These are phyloP conservation scores for Brassica incana DNA, from an alignment of 345 rosid genomes.

Conservation along the genomic window DNA sequence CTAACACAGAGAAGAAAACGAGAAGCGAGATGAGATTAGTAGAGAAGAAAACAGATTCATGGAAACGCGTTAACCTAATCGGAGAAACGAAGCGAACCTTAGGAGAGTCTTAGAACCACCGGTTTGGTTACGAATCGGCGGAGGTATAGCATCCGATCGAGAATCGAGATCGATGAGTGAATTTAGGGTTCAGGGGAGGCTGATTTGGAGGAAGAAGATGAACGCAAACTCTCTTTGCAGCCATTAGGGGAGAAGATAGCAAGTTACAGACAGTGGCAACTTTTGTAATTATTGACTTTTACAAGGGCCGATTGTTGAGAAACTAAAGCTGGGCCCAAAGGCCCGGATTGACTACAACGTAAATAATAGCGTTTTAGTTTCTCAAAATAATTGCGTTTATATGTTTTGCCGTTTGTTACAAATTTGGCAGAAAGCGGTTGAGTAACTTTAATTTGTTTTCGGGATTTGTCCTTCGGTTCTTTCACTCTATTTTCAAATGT, in stretches of 20 bases:
- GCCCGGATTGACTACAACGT: constrained; percentile 12
- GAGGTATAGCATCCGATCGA: background rate
- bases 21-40: background rate
- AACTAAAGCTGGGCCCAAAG: background rate
- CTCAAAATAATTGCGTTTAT: background rate
- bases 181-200: constrained; percentile 31
- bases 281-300: constrained; percentile 23
- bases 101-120: background rate
- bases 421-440: background rate
- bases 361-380: background rate
- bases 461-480: background rate
- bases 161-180: background rate
- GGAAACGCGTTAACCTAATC: too few relatives aligned
- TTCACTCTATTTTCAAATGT: background rate
- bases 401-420: background rate
- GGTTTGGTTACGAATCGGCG: constrained; percentile 30
- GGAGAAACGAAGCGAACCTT: constrained; percentile 28
- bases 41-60: too few relatives aligned
- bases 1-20: background rate
- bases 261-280: constrained; percentile 39
- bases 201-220: constrained; percentile 31
- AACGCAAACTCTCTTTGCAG: constrained; percentile 27
- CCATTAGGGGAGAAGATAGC: constrained; percentile 19
- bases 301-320: background rate
- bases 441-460: background rate